These are phyloP conservation scores for Noccaea bulbosa DNA, from an alignment of 345 rosid species.

Conservation along the genomic window DNA sequence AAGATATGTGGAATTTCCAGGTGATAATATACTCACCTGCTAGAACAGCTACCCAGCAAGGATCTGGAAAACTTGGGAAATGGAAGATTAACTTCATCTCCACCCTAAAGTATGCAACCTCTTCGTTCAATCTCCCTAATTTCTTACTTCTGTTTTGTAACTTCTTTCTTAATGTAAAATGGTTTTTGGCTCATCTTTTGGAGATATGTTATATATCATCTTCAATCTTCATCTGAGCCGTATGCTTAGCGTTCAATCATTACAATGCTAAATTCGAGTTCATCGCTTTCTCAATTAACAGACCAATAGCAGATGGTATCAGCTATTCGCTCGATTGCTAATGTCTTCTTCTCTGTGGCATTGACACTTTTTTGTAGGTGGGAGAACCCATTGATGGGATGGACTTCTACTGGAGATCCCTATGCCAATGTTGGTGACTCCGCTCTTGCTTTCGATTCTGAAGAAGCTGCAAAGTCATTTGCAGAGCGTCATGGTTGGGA, in stretches of 20 bases:
- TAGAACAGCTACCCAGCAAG: slow-evolving; percentile 93
- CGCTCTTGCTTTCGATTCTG: slow-evolving; percentile 71
- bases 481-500: slow-evolving; percentile 96
- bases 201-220: not conserved
- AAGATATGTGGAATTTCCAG: slow-evolving; percentile 43
- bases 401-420: slow-evolving; percentile 99
- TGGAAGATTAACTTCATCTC: slow-evolving; percentile 96
- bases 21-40: slow-evolving; percentile 94
- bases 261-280: not conserved
- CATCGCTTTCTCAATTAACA: not conserved
- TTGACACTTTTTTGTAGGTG: slow-evolving; percentile 61
- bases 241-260: not conserved
- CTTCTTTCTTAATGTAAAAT: not conserved
- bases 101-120: slow-evolving; percentile 68
- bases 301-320: not conserved
- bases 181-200: not conserved
- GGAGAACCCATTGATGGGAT: slow-evolving; percentile 99
- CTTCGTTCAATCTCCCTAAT: not conserved
- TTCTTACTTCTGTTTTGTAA: not conserved
- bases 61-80: slow-evolving; percentile 92
- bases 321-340: not conserved
- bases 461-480: slow-evolving; percentile 82
- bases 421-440: slow-evolving; percentile 98
- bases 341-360: not conserved
- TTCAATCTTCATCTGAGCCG: not conserved